Conservation (phyloP, 2,329 filamentous ascomycete genomes). For the Xylaria sp. region DNA sequence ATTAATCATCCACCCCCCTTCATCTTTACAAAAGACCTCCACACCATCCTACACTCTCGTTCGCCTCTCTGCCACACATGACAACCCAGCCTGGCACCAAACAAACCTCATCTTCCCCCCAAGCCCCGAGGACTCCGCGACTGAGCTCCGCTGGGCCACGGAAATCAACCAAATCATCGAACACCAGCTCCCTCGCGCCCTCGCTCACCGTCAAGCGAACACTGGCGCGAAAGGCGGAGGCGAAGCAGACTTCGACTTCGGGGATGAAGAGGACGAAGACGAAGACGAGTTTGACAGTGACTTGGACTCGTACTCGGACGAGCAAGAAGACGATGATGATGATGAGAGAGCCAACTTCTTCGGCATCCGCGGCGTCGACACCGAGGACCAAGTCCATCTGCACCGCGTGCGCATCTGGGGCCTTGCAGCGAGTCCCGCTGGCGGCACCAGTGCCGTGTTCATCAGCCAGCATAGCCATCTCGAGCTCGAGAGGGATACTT, state of each 20-base stretch:
- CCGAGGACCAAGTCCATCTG: conserved; percentile 58
- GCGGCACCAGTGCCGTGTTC: conserved; percentile 63
- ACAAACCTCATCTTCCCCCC: conserved; percentile 56
- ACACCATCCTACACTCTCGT: conserved; percentile 63
- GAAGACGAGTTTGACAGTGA: conserved; percentile 46
- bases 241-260: conserved; percentile 43
- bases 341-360: conserved; percentile 36
- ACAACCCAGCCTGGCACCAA: conserved; percentile 65
- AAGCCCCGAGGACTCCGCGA: conserved; percentile 20
- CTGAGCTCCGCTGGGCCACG: conserved; percentile 59
- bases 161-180: conserved; percentile 59
- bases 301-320: conserved; percentile 33
- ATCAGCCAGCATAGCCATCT: conserved; percentile 61
- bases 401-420: conserved; percentile 66
- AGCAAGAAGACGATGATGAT: conserved; percentile 39
- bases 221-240: conserved; percentile 49
- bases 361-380: conserved; percentile 46
- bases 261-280: conserved; percentile 32
- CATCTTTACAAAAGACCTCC: conserved; percentile 46
- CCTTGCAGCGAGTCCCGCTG: conserved; percentile 62
- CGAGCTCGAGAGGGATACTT: conserved; percentile 57
- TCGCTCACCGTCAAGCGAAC: conserved; percentile 54
- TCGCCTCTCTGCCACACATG: conserved; percentile 63
- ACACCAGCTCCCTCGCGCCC: conserved; percentile 58
- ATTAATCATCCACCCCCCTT: conserved; percentile 59